Evolutionary conservation across 225 moss, liverwort and hornwort species (phyloP), one percentile per base, ranked within the genome.

Genomic region (Pseudoscleropodium purum): DNA sequence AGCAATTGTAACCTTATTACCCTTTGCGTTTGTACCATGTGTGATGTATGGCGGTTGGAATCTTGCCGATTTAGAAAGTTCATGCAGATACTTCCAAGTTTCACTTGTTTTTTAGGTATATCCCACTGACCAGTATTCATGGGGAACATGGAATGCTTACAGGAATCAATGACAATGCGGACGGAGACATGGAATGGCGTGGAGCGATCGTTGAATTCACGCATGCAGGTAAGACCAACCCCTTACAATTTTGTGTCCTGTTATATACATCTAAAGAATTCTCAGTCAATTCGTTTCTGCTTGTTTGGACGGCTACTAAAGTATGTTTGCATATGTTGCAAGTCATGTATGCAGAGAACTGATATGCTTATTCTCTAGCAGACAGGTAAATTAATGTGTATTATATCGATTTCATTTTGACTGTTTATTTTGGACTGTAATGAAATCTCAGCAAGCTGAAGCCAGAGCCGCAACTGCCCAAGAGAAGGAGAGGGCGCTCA

Each of bases 181-280:
- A 94, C 94, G 74, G 97, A 99, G 91, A 94, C 96, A 70, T 97
- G 97, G 99, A 95, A 91, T 92, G 97, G 94, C 82, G 94, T 95
- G 47, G 99, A 99, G 89, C 95, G 97, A 73, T 97, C 97, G 88
- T 94, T 97, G 83, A 99, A 99, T 90, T 94, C 95, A 63, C 95
- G 97, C 67, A 86, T 97, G 81, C 96, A 96, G 91, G 99, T 96
- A 85, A 88, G 86, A 45, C 66, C 76, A 82, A 84, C 10, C 31
- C 56, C 63, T 31, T 56, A 74, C 70, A 61, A 72, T 51, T 79
- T 31, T 74, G 52, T 90, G 51, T n/a, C 74, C 73, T 85, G 69
- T 62, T 56, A 70, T 74, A 21, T 52, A 27, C 41, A 52, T 63
- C 79, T 84, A 29, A 34, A n/a, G 62, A 68, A 15, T 66, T 85